Evolutionary conservation across 129 eudicot genomes (phyloP), one percentile per base, ranked within the genome.

Genomic region (Flaveria linearis): DNA sequence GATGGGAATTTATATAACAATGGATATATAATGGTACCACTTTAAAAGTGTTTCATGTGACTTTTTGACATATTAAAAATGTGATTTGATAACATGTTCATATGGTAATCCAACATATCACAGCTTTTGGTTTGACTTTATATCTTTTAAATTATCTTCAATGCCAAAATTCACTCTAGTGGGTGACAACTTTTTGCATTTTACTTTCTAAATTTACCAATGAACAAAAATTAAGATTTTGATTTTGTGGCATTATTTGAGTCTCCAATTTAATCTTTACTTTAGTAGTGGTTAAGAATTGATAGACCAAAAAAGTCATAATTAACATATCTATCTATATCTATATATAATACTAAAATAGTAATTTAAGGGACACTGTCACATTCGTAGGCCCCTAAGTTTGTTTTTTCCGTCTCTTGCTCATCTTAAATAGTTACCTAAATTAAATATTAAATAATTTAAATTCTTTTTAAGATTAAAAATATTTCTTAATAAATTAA

Each of bases 21-120:
- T 14, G 46, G 30, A 63, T 75, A 49, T 61, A 25, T 28, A 63
- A 46, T 46, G 71, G 62, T 64, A 25, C 60, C 61, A 30, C 47
- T 75, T 62, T 28, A 43, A 25, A 17, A 36, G 63, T 43, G 51
- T 26, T 55, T 28, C 47, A 75, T 62, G 62, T 62, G 70, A 49
- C 76, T 46, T 58, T 41, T 62, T 14, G 14, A 41, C 56, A 62
- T 71, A 58, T 20, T 12, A 47, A 80, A 80, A 74, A 66, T 65
- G 52, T 45, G 79, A 80, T 66, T 64, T 3, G 75, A 80, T 39
- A 65, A 55, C 69, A 66, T 80, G 64, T 41, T 72, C 83, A 64
- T 41, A 73, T 80, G 83, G 61, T 73, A 51, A 80, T 80, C 75
- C 74, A 65, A 80, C 75, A 73, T 70, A 53, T 80, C 83, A 73